Base-by-base conservation (phyloP, 148 eudicot species). In the Chenopodium formosanum region DNA sequence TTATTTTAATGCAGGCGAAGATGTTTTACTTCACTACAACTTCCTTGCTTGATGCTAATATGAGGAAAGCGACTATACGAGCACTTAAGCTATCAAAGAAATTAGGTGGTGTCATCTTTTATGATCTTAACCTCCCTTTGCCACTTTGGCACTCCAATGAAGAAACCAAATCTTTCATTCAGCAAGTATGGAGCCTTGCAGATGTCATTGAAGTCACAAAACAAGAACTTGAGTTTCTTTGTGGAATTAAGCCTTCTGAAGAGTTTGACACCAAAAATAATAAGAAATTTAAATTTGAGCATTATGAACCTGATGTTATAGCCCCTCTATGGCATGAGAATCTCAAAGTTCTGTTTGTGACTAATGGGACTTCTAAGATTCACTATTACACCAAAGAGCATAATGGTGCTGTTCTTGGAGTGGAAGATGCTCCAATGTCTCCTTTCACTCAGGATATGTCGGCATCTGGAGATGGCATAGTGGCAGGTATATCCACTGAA, bases 361-460 rank as follows among this genome's bases (percentile, higher is more conserved):
- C 99, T 50, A 95, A 92, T 76, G 97, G 99, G 77, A 94, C 99
- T 75, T 92, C 99, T 44, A 95, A 90, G 88, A 84, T 94, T 80
- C 95, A 94, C 82, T 95, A 92, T 83, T 95, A 95, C 86, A 94
- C 97, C 22, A 91, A 91, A 83, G 95, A 90, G 53, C 88, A 91
- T 66, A 77, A 95, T 87, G 94, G 94, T 69, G 47, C 86, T 80
- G 90, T 92, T 74, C 89, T 75, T 77, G 98, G 99, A 10, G 87
- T 90, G 94, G 99, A 95, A 82, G 99, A 94, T 84, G 85, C 92
- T 67, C 97, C 99, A n/a, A n/a, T 95, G n/a, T 91, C 91, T 76
- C 98, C 98, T 76, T 95, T 85, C 87, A 89, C 94, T 73, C 82
- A 87, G 40, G 97, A 94, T 82, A 92, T 95, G 97, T 92, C 97